Evolutionary conservation across 495 filamentous ascomycete genomes (phyloP), one percentile per base, ranked within the genome.

Genomic region (Penicillium waksmanii): DNA sequence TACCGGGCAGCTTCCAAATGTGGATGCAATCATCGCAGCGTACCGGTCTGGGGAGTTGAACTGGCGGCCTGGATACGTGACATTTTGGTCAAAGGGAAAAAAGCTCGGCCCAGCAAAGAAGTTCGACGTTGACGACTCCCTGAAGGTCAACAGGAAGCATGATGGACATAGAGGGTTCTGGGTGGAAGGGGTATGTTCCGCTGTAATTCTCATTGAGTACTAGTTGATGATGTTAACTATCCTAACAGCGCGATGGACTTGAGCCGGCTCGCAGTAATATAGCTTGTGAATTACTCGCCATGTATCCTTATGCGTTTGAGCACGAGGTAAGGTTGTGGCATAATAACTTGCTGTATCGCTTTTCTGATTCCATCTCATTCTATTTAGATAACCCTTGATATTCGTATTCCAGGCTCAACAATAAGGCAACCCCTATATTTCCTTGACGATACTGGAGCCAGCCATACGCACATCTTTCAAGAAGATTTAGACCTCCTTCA

Each of bases 111-210:
- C 6, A 6, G 2, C 43, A 21, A 19, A n/a, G 17, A 17, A 17
- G n/a, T 46, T 46, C 17, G 15, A 46, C 4, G 13, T 17, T 10
- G 17, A 46, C 4, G 15, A 46, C 3, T 46, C 23, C 17, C 17
- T 46, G 15, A 2, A 10, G 17, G 43, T 46, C 3, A 46, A 46
- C 17, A 46, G 17, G 18, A 2, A 19, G 4, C 8, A 46, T 11
- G 17, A 46, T 23, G 43, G 43, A 0, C 43, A 46, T 46, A n/a
- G 23, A 46, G 18, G 43, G 3, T 46, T 46, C 9, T 46, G 43
- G 43, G 82, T 25, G 84, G 73, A 23, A 91, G 70, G 11, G 88
- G 43, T 46, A 21, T 8, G 18, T 46, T 19, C 11, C 3, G 1
- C 36, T 40, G 12, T 5, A 12, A 40, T 15, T 40, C 36, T n/a